Percentiles rank a stretch among this genome's conserved stretches.
Conservation (phyloP, 345 rosid genomes). For the Ceriops tagal region DNA sequence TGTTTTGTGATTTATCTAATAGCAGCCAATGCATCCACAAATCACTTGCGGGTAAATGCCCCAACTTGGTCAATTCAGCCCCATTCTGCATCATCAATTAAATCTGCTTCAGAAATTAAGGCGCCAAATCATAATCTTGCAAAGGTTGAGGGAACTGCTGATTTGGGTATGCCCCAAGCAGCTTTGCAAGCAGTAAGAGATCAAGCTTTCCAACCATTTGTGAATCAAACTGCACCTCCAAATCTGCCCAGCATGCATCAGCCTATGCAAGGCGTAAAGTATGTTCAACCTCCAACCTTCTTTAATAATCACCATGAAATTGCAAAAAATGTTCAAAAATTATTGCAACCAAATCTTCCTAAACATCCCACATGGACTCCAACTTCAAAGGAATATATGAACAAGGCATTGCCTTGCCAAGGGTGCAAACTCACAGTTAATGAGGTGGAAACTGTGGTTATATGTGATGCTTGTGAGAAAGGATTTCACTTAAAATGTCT, state of each 20-base stretch:
- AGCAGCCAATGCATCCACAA: slow-evolving; percentile 59
- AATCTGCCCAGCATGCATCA: slow-evolving; percentile 49
- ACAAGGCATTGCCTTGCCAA: slow-evolving; percentile 64
- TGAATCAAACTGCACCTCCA: slow-evolving; percentile 48
- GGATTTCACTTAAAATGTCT: slow-evolving; percentile 87
- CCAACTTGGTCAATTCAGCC: slow-evolving; percentile 67
- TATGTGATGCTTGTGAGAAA: slow-evolving; percentile 93
- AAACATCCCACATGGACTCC: slow-evolving; percentile 75
- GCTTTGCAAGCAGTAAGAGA: slow-evolving; percentile 48
- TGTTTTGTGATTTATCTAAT: slow-evolving; percentile 10
- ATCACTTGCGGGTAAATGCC: slow-evolving; percentile 47
- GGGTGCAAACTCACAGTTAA: slow-evolving; percentile 52
- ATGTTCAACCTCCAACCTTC: slow-evolving; percentile 39
- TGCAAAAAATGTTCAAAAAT: slow-evolving; percentile 64
- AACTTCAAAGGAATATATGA: slow-evolving; percentile 93
- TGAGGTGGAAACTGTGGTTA: slow-evolving; percentile 72
- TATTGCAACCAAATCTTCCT: slow-evolving; percentile 58
- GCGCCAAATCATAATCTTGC: slow-evolving; percentile 40
- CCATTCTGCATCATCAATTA: slow-evolving; percentile 47
- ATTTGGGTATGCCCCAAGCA: slow-evolving; percentile 21
- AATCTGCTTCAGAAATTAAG: slow-evolving; percentile 47
- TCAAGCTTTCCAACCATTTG: slow-evolving; percentile 56
- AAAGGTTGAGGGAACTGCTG: slow-evolving; percentile 49
- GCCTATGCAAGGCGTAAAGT: slow-evolving; percentile 49
- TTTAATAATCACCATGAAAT: slow-evolving; percentile 56